phyloP scores from a whole-genome alignment of 2,329 filamentous ascomycete genomes.

The Aspergillus alliaceus region DNA sequence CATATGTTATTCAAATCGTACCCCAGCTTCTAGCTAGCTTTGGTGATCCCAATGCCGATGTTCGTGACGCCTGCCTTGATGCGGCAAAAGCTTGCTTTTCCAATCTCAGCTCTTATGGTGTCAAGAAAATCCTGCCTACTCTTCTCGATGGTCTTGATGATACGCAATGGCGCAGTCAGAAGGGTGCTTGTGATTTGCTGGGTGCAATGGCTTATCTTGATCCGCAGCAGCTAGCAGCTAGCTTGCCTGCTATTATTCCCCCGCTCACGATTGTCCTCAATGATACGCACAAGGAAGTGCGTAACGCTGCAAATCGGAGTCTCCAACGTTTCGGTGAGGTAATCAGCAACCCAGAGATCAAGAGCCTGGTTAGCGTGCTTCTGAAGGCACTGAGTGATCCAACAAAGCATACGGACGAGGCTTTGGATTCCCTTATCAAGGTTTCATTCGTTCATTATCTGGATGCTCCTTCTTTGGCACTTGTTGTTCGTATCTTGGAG shows the following conservation, averaged over 20 bases:
- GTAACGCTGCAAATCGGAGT: constrained; percentile 87
- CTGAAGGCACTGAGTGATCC: constrained; percentile 96
- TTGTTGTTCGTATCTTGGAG: constrained; percentile 93
- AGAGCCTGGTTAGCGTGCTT: constrained; percentile 83
- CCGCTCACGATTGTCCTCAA: constrained; percentile 91
- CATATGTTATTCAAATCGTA: constrained; percentile 93
- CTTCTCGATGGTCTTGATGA: constrained; percentile 91
- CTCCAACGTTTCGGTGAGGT: constrained; percentile 98
- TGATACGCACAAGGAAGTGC: constrained; percentile 97
- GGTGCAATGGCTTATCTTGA: constrained; percentile 99
- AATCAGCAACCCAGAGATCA: constrained; percentile 96
- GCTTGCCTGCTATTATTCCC: constrained; percentile 93
- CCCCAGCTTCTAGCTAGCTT: constrained; percentile 87
- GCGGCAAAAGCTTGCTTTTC: constrained; percentile 94
- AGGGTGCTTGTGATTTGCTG: constrained; percentile 92
- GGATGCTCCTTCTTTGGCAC: constrained; percentile 91
- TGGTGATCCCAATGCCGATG: constrained; percentile 82
- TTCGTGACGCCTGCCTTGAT: constrained; percentile 88
- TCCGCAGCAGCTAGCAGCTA: constrained; percentile 87
- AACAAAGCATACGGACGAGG: constrained; percentile 94
- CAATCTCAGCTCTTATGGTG: constrained; percentile 89
- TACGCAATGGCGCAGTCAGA: constrained; percentile 96
- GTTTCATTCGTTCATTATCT: constrained; percentile 98
- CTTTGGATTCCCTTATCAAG: constrained; percentile 90
- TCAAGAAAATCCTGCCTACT: constrained; percentile 90